These are phyloP conservation scores for Pyrenochaeta sp. DNA, from an alignment of 2,329 filamentous ascomycete genomes.

Conservation along the genomic window DNA sequence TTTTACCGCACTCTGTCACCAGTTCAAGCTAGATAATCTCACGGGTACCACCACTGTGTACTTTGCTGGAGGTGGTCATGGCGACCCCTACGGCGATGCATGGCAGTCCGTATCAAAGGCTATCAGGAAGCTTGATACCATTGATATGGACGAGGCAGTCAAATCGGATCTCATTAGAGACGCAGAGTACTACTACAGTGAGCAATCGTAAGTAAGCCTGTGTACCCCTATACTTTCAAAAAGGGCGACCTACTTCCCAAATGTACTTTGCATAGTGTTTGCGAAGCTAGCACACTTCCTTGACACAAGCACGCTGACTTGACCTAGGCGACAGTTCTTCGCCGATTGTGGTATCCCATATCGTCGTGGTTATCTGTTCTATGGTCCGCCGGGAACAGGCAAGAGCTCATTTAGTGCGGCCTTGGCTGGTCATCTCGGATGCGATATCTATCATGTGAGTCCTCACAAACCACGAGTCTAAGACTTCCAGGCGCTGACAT, in stretches of 20 bases:
- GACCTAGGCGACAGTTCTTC: conserved; percentile 37
- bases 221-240: neutral
- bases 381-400: conserved; percentile 52
- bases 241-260: conserved; percentile 12
- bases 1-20: conserved; percentile 34
- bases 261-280: neutral
- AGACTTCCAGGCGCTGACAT: neutral
- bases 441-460: conserved; percentile 47
- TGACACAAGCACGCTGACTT: neutral
- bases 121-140: conserved; percentile 38
- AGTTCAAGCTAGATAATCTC: conserved; percentile 29
- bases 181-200: conserved; percentile 50
- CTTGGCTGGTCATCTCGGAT: conserved; percentile 46
- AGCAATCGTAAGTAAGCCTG: conserved; percentile 23
- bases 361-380: conserved; percentile 51
- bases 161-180: conserved; percentile 46
- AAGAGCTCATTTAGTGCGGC: conserved; percentile 53
- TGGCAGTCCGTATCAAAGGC: conserved; percentile 39
- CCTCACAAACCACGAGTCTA: neutral
- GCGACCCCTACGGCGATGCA: conserved; percentile 12
- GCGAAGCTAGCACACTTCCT: neutral
- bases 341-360: conserved; percentile 45
- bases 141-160: conserved; percentile 40
- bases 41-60: conserved; percentile 36
- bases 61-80: conserved; percentile 27